Evolutionary conservation across 305 asterid genomes (phyloP), one percentile per base, ranked within the genome.

Genomic region (Fraxinus sp.): DNA sequence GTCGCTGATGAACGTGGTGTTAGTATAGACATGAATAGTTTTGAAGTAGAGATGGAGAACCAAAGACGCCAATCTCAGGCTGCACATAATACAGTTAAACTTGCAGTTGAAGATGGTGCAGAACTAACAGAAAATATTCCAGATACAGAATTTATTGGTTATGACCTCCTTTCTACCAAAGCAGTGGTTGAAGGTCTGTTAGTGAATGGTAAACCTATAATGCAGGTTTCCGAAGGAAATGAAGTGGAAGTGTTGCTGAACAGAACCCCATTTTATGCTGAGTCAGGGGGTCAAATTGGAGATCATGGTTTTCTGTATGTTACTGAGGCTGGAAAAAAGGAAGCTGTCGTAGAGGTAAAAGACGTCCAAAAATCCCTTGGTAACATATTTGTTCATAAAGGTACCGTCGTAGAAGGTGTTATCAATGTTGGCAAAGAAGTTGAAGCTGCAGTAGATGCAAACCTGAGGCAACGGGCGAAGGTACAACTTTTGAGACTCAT

Each of bases 271-370:
- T 96, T 96, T 84, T 96, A 94, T 83, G 99, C 99, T 77, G 99
- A 96, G 87, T 96, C 98, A 0, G 99, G 99, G 57, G 99, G 99
- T 64, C 98, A 94, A 88, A 96, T 96, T 78, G 98, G 97, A 81
- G 99, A 96, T 81, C 87, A 89, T 36, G 99, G 98, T 39, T 90
- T 89, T 80, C 86, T 96, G 22, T 89, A 85, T 83, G 86, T 86
- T 64, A 82, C 81, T 14, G 85, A 87, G 35, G 82, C 93, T 77
- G 92, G 84, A 82, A 86, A 88, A 83, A 88, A 82, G 82, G 88
- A 86, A 89, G 92, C 93, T 74, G 85, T 92, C 36, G 88, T 96
- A 70, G 92, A 91, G 88, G 88, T 96, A 41, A 89, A 83, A 78
- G 98, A 96, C 77, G 99, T 94, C 75, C 97, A 92, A 80, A 96